Evolutionary conservation across 129 eudicot species (phyloP).

Genomic region (Pulicaria dysenterica): DNA sequence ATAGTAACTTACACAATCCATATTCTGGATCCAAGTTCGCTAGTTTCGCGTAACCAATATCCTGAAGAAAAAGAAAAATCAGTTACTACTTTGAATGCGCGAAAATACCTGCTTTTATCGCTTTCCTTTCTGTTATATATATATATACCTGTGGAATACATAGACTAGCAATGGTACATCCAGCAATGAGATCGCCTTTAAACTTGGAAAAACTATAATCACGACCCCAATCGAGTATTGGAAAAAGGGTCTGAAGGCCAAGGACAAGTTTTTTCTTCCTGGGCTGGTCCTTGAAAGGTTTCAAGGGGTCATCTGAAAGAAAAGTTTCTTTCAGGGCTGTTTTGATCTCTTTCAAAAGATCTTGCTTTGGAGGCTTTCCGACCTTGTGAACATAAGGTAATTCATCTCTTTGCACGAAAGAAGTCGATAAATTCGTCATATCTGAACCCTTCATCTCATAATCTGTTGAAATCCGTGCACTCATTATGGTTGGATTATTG

Average conservation of each 20-base stretch:
- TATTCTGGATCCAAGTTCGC: slow-evolving; percentile 53
- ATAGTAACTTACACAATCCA: slow-evolving; percentile 58
- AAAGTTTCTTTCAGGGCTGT: slow-evolving; percentile 66
- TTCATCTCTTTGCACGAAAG: slow-evolving; percentile 28
- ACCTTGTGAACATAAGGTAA: slow-evolving; percentile 66
- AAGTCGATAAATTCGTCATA: not conserved
- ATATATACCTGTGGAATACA: slow-evolving; percentile 76
- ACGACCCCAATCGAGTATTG: slow-evolving; percentile 70
- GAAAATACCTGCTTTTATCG: not conserved
- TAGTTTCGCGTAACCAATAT: slow-evolving; percentile 74
- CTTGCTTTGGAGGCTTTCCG: slow-evolving; percentile 77
- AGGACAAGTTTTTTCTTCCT: slow-evolving; percentile 42
- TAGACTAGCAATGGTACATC: slow-evolving; percentile 84
- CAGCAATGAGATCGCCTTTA: slow-evolving; percentile 73
- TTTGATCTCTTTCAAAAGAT: slow-evolving; percentile 50
- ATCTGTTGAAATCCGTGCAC: slow-evolving; percentile 37
- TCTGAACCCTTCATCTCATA: slow-evolving; percentile 26
- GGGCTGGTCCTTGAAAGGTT: slow-evolving; percentile 71
- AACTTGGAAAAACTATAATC: slow-evolving; percentile 55
- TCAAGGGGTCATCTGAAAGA: slow-evolving; percentile 77
- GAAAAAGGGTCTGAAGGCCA: slow-evolving; percentile 64
- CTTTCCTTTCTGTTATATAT: not conserved
- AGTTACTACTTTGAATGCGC: not conserved
- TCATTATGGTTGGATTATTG: slow-evolving; percentile 38
- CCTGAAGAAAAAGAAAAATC: slow-evolving; percentile 38